Conservation (phyloP, 768 basidiomycete genomes). For the Lentinus brumalis region DNA sequence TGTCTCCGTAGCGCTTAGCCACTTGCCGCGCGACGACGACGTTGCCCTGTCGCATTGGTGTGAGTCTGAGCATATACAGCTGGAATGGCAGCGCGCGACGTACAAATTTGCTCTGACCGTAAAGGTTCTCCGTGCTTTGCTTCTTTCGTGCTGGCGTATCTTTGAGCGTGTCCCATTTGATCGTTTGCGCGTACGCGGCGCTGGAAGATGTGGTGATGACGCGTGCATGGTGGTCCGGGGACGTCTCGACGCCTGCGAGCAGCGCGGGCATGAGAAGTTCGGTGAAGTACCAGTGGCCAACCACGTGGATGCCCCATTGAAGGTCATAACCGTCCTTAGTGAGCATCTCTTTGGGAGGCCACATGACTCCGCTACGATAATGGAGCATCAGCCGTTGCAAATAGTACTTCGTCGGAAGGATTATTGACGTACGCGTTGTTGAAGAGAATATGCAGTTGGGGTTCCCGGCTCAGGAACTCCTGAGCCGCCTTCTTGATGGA, state of each 20-base stretch:
- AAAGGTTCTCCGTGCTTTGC: slow-evolving; percentile 19
- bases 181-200: slow-evolving; percentile 32
- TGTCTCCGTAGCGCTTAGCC: slow-evolving; percentile 48
- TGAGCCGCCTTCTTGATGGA: slow-evolving; percentile 41
- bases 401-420: neutral
- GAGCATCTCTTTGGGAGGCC: slow-evolving; percentile 37
- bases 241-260: slow-evolving; percentile 39
- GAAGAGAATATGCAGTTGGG: slow-evolving; percentile 49
- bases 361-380: slow-evolving; percentile 51
- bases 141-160: slow-evolving; percentile 30
- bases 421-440: slow-evolving; percentile 50
- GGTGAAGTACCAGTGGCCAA: slow-evolving; percentile 39
- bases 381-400: neutral
- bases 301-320: slow-evolving; percentile 57
- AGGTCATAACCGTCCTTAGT: slow-evolving; percentile 55
- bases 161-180: slow-evolving; percentile 43
- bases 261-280: slow-evolving; percentile 52
- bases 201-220: slow-evolving; percentile 50
- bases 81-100: slow-evolving; percentile 10
- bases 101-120: slow-evolving; percentile 50
- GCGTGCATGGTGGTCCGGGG: slow-evolving; percentile 46
- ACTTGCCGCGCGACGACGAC: slow-evolving; percentile 49
- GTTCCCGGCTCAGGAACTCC: slow-evolving; percentile 46
- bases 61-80: neutral
- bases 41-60: slow-evolving; percentile 38